Conservation (phyloP, 495 filamentous ascomycete genomes). For the Durotheca rogersii region DNA sequence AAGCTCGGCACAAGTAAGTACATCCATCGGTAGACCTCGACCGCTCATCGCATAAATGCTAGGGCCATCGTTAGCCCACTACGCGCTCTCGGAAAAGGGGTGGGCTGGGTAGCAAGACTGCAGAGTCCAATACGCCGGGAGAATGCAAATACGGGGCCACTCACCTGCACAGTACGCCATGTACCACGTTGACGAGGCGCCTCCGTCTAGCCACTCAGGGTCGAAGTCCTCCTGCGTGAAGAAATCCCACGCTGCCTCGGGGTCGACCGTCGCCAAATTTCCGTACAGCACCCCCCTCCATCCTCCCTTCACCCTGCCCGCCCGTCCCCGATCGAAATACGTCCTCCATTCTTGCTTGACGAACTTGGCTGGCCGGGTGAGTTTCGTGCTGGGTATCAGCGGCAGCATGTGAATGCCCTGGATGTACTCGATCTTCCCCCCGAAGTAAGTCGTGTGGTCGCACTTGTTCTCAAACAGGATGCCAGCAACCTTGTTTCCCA, state of each 20-base stretch:
- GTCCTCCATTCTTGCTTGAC: conserved; percentile 83
- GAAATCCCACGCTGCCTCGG: conserved; percentile 67
- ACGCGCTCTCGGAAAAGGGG: neutral
- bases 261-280: conserved; percentile 78
- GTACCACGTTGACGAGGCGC: conserved; percentile 87
- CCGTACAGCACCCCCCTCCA: conserved; percentile 86
- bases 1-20: too few relatives aligned
- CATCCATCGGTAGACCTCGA: too few relatives aligned
- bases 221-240: conserved; percentile 69
- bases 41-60: conserved; percentile 33
- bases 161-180: conserved; percentile 70
- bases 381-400: conserved; percentile 67
- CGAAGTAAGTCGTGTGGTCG: conserved; percentile 95
- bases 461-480: conserved; percentile 98
- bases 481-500: conserved; percentile 82
- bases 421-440: conserved; percentile 74
- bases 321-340: conserved; percentile 67
- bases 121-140: too few relatives aligned
- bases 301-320: conserved; percentile 62
- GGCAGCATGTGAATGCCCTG: conserved; percentile 98
- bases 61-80: conserved; percentile 15
- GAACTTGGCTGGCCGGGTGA: conserved; percentile 67
- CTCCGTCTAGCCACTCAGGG: conserved; percentile 76
- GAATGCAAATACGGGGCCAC: conserved; percentile 29
- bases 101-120: too few relatives aligned